Conservation (phyloP, 2,329 filamentous ascomycete species). For the Blastomyces percursus region DNA sequence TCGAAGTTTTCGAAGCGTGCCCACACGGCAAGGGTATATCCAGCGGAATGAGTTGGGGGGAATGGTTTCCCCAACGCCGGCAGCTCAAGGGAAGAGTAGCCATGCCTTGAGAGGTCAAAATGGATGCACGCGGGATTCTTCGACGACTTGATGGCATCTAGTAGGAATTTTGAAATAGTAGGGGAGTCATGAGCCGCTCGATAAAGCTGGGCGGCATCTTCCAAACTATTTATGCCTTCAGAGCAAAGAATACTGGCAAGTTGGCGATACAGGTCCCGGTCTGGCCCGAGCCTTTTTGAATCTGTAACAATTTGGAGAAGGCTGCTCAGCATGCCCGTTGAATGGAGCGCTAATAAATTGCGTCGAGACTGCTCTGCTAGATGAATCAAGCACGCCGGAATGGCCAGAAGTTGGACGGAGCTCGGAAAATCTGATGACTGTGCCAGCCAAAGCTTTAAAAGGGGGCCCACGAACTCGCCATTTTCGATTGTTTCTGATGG, state of each 20-base stretch:
- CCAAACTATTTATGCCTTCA: slow-evolving; percentile 68
- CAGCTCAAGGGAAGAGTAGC: slow-evolving; percentile 82
- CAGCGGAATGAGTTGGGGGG: slow-evolving; percentile 63
- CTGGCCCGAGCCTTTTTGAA: slow-evolving; percentile 42
- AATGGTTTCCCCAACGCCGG: slow-evolving; percentile 76
- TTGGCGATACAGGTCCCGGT: slow-evolving; percentile 50
- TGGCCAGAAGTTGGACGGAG: slow-evolving; percentile 39
- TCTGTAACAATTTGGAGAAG: slow-evolving; percentile 54
- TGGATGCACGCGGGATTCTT: slow-evolving; percentile 76
- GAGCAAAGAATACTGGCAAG: slow-evolving; percentile 58
- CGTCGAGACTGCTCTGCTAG: slow-evolving; percentile 52
- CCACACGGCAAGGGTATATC: slow-evolving; percentile 88
- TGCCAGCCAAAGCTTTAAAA: slow-evolving; percentile 43
- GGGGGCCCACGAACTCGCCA: slow-evolving; percentile 29
- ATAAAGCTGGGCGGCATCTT: slow-evolving; percentile 70
- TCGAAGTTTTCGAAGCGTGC: slow-evolving; percentile 82
- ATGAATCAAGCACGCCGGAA: slow-evolving; percentile 53
- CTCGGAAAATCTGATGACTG: slow-evolving; percentile 45
- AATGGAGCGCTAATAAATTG: slow-evolving; percentile 61
- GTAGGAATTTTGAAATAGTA: slow-evolving; percentile 54
- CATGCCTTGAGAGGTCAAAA: slow-evolving; percentile 81
- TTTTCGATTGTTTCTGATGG: slow-evolving; percentile 35
- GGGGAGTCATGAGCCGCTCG: slow-evolving; percentile 43
- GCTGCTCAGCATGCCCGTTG: slow-evolving; percentile 57
- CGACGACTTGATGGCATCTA: slow-evolving; percentile 63